Evolutionary conservation across 495 filamentous ascomycete genomes (phyloP).

Genomic region (Choiromyces venosus): DNA sequence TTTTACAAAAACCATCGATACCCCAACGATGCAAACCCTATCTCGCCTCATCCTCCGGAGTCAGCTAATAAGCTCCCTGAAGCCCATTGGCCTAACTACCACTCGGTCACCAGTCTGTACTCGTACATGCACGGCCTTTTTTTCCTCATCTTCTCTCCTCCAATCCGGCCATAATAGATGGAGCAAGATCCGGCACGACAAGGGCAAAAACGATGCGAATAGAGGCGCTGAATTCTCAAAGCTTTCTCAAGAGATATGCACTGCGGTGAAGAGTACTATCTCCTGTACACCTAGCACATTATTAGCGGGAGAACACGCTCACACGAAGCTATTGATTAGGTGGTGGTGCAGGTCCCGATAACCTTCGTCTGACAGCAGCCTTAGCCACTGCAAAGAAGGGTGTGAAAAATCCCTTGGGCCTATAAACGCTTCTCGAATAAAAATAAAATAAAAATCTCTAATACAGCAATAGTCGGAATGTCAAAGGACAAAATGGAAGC

Average conservation of each 20-base stretch:
- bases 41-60: not conserved
- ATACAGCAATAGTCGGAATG: slow-evolving; percentile 53
- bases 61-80: not conserved
- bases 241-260: slow-evolving; percentile 51
- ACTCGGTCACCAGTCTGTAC: slow-evolving; percentile 6
- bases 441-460: not conserved
- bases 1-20: not conserved
- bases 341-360: slow-evolving; percentile 66
- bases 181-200: slow-evolving; percentile 94
- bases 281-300: slow-evolving; percentile 10
- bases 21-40: not conserved
- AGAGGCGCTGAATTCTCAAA: slow-evolving; percentile 46
- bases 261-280: slow-evolving; percentile 52
- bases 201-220: slow-evolving; percentile 52
- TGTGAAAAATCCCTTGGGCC: slow-evolving; percentile 41
- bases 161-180: slow-evolving; percentile 80
- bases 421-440: not conserved
- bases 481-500: slow-evolving; percentile 77
- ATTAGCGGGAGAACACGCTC: slow-evolving; percentile 43
- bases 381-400: slow-evolving; percentile 77
- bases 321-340: slow-evolving; percentile 4
- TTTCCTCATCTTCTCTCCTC: slow-evolving; percentile 50
- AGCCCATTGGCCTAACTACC: not conserved
- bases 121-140: slow-evolving; percentile 35
- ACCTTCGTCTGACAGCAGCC: slow-evolving; percentile 64